Evolutionary conservation across 2,329 filamentous ascomycete genomes (phyloP), one percentile per base, ranked within the genome.

Genomic region (Fusarium chuoi): DNA sequence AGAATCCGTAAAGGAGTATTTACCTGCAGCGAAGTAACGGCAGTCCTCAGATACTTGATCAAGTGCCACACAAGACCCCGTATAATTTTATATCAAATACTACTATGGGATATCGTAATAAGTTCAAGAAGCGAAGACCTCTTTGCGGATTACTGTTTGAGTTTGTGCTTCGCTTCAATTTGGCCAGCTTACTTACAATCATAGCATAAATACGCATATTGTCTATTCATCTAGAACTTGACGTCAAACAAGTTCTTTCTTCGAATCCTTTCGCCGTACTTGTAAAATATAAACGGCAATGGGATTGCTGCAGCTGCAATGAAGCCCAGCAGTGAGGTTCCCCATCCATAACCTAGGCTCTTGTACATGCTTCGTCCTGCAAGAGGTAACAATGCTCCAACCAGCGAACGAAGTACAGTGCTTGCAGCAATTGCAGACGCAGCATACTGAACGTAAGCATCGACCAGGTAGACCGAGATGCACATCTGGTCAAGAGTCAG

Each of bases 311-410:
- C 85, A 10, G 88, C 68, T 1, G 84, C 86, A 42, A 90, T 83
- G 65, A 90, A 89, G 13, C 78, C 85, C 56, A 86, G 78, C 41
- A 85, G 64, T 30, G 82, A 84, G 20, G 84, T 85, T 3, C 67
- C 86, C 86, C 76, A 91, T 75, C 78, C 90, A 76, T 73, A 89
- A 82, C 71, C 83, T 18, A 86, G 74, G 24, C 77, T 76, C 18
- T 79, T 74, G 54, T 80, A 82, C 75, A 82, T 75, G n/a, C 83
- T 81, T 7, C 83, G 82, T 1, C 89, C 90, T 20, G 89, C 89
- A 11, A 92, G 80, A 3, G 90, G 90, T n/a, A 91, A 85, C 1
- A 89, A 81, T 22, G 90, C 91, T 35, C 90, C 92, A 72, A 92
- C 90, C 11, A 87, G 84, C 14, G 87, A 89, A n/a, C 92, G 85